Conservation (phyloP, 2,329 filamentous ascomycete genomes). For the Penicillium sp. region DNA sequence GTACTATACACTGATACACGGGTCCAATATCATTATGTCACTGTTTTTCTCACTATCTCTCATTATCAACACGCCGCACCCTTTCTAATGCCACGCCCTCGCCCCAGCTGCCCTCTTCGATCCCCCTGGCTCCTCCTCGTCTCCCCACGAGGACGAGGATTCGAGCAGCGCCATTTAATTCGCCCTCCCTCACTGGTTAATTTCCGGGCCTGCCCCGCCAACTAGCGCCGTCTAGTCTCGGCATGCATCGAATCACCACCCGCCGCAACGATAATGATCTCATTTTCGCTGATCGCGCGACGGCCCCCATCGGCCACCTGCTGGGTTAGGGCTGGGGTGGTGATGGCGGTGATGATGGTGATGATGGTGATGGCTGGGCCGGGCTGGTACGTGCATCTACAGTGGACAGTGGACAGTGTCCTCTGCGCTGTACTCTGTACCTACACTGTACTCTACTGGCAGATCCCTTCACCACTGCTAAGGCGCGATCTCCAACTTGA, state of each 20-base stretch:
- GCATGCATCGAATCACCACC: constrained; percentile 23
- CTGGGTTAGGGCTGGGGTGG: constrained; percentile 4
- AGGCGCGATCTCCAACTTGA: too few relatives aligned
- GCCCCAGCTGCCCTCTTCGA: constrained; percentile 27
- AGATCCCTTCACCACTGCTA: too few relatives aligned
- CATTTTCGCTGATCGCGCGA: constrained; percentile 14
- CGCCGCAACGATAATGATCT: constrained; percentile 23
- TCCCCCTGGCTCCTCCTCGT: constrained; percentile 15
- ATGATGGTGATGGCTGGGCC: too few relatives aligned
- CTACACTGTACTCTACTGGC: too few relatives aligned
- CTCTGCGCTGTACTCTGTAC: too few relatives aligned
- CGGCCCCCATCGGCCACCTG: constrained; percentile 9
- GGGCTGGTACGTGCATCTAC: too few relatives aligned
- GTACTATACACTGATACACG: background rate
- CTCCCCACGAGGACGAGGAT: too few relatives aligned
- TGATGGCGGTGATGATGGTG: too few relatives aligned
- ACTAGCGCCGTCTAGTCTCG: constrained; percentile 19
- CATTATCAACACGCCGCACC: constrained; percentile 18
- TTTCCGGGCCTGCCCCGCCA: constrained; percentile 14
- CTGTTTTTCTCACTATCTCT: background rate
- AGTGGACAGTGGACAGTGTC: too few relatives aligned
- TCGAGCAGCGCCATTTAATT: constrained; percentile 31
- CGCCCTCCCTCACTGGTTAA: constrained; percentile 17
- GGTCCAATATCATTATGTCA: constrained; percentile 23
- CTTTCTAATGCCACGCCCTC: constrained; percentile 17